Base-by-base conservation (phyloP, 2,329 filamentous ascomycete genomes). In the Leptosphaerulina australis region DNA sequence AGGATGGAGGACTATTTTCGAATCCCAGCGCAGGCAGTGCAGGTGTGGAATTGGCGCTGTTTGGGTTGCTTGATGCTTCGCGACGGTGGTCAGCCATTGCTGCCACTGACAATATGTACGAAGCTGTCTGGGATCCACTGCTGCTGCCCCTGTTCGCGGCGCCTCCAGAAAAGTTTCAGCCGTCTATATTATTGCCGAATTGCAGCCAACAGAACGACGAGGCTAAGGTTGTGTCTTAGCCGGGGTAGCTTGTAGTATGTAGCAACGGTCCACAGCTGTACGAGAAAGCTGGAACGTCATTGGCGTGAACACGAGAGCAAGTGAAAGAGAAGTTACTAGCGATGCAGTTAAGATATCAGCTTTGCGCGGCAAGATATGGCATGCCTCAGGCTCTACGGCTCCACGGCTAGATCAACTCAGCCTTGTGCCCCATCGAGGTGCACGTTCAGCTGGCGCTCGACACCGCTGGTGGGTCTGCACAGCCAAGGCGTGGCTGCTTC, bases 11-110 rank as follows among this genome's bases (percentile, higher is more conserved):
- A 24, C 37, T 55, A 31, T 60, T 58, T 11, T 56, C 48, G 54
- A 69, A 70, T 50, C 62, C 64, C 17, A 65, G 55, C 36, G 63
- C 54, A 2, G 64, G 64, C 48, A 70, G 48, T 47, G 61, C 65
- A 50, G 62, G 63, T n/a, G 61, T 62, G 22, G 50, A 60, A 28
- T 60, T 60, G 36, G 64, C 58, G 31, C 58, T 62, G 47, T 66
- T 59, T 44, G 66, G 65, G 35, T 63, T 49, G 38, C 67, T 64
- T 2, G 63, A 56, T 25, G 62, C 45, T 44, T 70, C 62, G 34
- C 56, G 53, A 41, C 63, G 66, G 29, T 58, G 63, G 51, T 70
- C 69, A 45, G 62, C 61, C 67, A 71, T 72, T 41, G 31, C 49
- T 55, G 28, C 50, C 41, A 37, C 48, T 41, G 41, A 14, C 36